These are phyloP conservation scores for Solanum virginianum DNA, from an alignment of 257 asterid species.

Conservation along the genomic window DNA sequence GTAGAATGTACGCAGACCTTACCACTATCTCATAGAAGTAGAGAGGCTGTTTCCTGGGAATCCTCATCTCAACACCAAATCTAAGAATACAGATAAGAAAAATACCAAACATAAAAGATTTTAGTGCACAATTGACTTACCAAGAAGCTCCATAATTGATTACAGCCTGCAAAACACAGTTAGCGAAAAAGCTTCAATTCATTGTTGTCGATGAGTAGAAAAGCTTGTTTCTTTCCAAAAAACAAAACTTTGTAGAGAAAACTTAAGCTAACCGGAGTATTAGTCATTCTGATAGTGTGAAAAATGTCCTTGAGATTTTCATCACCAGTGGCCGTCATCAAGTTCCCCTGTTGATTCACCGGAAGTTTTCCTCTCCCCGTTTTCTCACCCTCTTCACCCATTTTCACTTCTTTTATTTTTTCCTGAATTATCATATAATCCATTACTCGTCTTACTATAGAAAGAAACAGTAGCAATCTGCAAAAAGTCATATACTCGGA, in stretches of 20 bases:
- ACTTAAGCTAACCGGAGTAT: slow-evolving; percentile 32
- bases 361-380: slow-evolving; percentile 2
- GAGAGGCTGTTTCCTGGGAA: too few relatives aligned
- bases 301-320: slow-evolving; percentile 55
- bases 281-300: slow-evolving; percentile 47
- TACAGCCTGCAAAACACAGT: slow-evolving; percentile 48
- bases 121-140: slow-evolving; percentile 17
- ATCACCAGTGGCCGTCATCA: slow-evolving; percentile 38
- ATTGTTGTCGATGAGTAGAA: not conserved
- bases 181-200: not conserved
- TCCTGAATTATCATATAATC: not conserved
- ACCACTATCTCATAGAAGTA: too few relatives aligned
- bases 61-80: not conserved
- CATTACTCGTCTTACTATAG: not conserved
- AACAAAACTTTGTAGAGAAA: not conserved
- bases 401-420: not conserved
- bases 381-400: slow-evolving; percentile 4
- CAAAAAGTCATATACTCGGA: not conserved
- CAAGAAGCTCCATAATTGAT: slow-evolving; percentile 90
- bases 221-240: not conserved
- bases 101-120: not conserved
- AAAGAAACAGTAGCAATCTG: not conserved
- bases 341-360: slow-evolving; percentile 8
- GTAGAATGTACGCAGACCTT: too few relatives aligned
- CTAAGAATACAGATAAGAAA: not conserved